Conservation (phyloP, 441 rosid genomes). For the Omphalea diandra region DNA sequence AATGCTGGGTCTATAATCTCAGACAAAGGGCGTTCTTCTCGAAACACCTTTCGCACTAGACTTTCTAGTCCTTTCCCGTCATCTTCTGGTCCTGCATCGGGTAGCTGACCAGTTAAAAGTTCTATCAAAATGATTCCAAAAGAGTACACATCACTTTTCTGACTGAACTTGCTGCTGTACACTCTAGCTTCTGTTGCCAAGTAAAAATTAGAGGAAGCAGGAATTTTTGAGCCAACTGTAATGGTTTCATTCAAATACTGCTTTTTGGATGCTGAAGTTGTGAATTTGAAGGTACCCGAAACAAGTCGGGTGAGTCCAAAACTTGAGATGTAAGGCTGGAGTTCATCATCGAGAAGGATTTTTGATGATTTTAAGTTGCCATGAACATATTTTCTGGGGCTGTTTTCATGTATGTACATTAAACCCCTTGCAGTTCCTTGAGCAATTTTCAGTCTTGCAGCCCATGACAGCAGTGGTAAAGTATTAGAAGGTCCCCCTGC, state of each 20-base stretch:
- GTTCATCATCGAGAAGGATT: slow-evolving; percentile 74
- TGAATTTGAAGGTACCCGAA: slow-evolving; percentile 36
- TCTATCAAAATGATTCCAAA: slow-evolving; percentile 76
- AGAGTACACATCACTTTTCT: slow-evolving; percentile 79
- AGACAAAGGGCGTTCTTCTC: slow-evolving; percentile 55
- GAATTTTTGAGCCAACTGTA: slow-evolving; percentile 40
- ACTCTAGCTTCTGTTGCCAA: slow-evolving; percentile 76
- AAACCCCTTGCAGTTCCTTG: slow-evolving; percentile 87
- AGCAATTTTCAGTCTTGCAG: slow-evolving; percentile 65
- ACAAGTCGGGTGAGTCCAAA: slow-evolving; percentile 67
- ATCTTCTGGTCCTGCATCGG: slow-evolving; percentile 54
- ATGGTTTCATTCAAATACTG: slow-evolving; percentile 42
- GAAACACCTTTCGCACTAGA: slow-evolving; percentile 58
- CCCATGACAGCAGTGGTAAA: slow-evolving; percentile 59
- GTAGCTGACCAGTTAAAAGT: slow-evolving; percentile 62
- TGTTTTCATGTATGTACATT: slow-evolving; percentile 68
- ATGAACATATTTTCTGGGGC: slow-evolving; percentile 68
- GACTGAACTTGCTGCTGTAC: slow-evolving; percentile 57
- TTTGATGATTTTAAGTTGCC: slow-evolving; percentile 80
- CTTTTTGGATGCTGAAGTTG: slow-evolving; percentile 42
- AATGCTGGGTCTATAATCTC: slow-evolving; percentile 73
- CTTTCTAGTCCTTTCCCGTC: slow-evolving; percentile 60
- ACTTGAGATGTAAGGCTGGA: slow-evolving; percentile 69
- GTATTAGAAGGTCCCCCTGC: slow-evolving; percentile 52
- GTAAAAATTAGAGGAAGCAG: slow-evolving; percentile 48